Percentiles rank a stretch among this genome's conserved stretches.
Conservation (phyloP, 2,329 filamentous ascomycete genomes). For the Elsinoe perseae region DNA sequence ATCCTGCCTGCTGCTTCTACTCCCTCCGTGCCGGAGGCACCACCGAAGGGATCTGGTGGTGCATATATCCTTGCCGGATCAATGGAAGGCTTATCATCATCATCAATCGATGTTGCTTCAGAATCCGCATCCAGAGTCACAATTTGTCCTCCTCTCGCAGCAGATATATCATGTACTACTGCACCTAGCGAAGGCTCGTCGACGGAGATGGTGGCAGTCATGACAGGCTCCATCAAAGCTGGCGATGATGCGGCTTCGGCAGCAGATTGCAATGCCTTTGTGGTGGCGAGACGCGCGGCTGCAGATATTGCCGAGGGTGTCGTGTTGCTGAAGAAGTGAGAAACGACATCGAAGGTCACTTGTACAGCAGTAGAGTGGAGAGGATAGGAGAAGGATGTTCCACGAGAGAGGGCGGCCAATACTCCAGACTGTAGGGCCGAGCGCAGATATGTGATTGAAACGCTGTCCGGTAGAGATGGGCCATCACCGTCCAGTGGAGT, state of each 20-base stretch:
- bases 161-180: constrained; percentile 74
- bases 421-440: constrained; percentile 66
- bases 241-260: constrained; percentile 46
- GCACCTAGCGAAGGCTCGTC: constrained; percentile 73
- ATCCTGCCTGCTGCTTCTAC: constrained; percentile 29
- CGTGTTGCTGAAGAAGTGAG: constrained; percentile 59
- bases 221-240: constrained; percentile 82
- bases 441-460: constrained; percentile 44
- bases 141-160: constrained; percentile 64
- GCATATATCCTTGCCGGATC: constrained; percentile 73
- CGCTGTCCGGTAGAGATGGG: constrained; percentile 47
- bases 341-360: constrained; percentile 57
- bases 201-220: constrained; percentile 79
- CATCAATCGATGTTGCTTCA: constrained; percentile 20
- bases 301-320: constrained; percentile 61
- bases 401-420: constrained; percentile 73
- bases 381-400: constrained; percentile 71
- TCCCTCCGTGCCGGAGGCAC: constrained; percentile 20
- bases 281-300: constrained; percentile 60
- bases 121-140: constrained; percentile 57
- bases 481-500: constrained; percentile 34
- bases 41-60: constrained; percentile 73
- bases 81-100: constrained; percentile 41
- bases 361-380: constrained; percentile 67
- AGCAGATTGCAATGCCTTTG: constrained; percentile 58